These are phyloP conservation scores for Aspergillus sp. DNA, from an alignment of 2,329 filamentous ascomycete genomes.

Conservation along the genomic window DNA sequence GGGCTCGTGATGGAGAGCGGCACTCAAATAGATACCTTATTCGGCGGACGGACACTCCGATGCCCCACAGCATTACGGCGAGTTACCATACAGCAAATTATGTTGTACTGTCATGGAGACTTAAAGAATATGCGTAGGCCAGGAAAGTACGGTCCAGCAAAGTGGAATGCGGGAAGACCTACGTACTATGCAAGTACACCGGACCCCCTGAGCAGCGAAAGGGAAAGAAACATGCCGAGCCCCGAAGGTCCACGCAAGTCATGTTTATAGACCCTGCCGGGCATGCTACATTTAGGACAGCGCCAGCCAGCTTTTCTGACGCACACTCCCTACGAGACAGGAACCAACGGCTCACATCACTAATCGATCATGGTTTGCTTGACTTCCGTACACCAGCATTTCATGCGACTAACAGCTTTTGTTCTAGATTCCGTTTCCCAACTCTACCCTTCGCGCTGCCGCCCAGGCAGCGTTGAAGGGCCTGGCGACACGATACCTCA, in stretches of 20 bases:
- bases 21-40: background rate
- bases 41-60: background rate
- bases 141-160: background rate
- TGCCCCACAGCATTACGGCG: background rate
- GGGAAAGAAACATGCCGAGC: no score
- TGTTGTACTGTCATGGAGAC: constrained; percentile 4
- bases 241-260: no score
- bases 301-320: background rate
- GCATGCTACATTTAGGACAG: no score
- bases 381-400: background rate
- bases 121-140: background rate
- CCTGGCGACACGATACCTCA: constrained; percentile 4
- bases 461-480: constrained; percentile 6
- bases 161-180: no score
- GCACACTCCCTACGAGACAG: background rate
- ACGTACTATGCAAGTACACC: background rate
- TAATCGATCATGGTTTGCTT: constrained; percentile 2
- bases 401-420: background rate
- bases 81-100: constrained; percentile 6
- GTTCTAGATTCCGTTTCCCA: constrained; percentile 1
- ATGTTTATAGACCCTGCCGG: no score
- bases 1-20: background rate
- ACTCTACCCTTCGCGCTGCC: constrained; percentile 1
- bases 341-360: background rate
- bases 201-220: background rate